phyloP scores from a whole-genome alignment of 78 protist species.

The Polysphondylium violaceum region DNA sequence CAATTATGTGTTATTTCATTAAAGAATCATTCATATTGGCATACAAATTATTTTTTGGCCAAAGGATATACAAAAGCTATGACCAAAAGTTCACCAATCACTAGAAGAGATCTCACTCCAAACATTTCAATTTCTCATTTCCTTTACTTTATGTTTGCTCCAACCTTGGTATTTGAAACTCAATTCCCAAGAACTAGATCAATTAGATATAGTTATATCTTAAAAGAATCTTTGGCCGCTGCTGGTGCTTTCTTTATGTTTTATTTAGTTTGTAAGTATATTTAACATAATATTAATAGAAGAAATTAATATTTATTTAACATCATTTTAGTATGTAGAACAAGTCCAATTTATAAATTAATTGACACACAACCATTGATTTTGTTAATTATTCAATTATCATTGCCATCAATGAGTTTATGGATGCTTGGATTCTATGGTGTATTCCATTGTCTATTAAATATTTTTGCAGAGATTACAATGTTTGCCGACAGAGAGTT shows the following conservation, averaged over 20 bases:
- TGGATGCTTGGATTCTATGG: conserved; percentile 85
- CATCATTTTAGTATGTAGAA: conserved; percentile 20
- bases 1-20: conserved; percentile 65
- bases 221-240: conserved; percentile 57
- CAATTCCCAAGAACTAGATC: conserved; percentile 73
- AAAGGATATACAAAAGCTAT: conserved; percentile 39
- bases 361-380: conserved; percentile 21
- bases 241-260: conserved; percentile 57
- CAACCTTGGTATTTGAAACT: conserved; percentile 82
- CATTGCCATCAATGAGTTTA: conserved; percentile 76
- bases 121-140: conserved; percentile 32
- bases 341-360: conserved; percentile 38
- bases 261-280: conserved; percentile 30
- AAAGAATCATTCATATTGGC: conserved; percentile 77
- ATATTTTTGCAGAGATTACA: conserved; percentile 87
- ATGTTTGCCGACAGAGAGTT: conserved; percentile 87
- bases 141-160: conserved; percentile 71
- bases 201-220: conserved; percentile 41
- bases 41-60: conserved; percentile 46
- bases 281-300: not conserved
- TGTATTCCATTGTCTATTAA: conserved; percentile 88
- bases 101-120: conserved; percentile 55
- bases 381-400: conserved; percentile 26
- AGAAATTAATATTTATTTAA: not conserved
- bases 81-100: conserved; percentile 14